Percentiles rank a stretch among this genome's conserved stretches.
These are phyloP conservation scores for Wickerhamomyces queroliae DNA, from an alignment of 805 yeast species.

Conservation along the genomic window DNA sequence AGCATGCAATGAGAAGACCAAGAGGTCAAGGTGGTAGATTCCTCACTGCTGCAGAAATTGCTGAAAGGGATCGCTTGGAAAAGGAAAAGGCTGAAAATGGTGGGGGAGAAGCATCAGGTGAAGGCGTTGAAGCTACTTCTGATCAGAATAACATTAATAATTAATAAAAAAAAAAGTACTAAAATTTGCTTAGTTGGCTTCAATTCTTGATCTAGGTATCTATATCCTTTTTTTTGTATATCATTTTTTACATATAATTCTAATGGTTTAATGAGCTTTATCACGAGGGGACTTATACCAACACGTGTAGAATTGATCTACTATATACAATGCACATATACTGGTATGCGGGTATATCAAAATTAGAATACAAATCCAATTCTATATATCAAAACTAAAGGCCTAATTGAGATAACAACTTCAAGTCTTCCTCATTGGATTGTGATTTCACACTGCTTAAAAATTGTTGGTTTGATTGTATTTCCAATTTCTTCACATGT, in stretches of 20 bases:
- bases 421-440: constrained; percentile 10
- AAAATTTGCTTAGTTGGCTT: no score
- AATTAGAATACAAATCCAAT: no score
- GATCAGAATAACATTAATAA: not conserved
- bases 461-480: constrained; percentile 13
- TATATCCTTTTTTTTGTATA: no score
- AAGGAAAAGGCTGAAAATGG: not conserved
- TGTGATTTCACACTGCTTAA: constrained; percentile 4
- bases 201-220: no score
- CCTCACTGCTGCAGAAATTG: constrained; percentile 84
- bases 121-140: not conserved
- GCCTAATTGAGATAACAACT: constrained; percentile 6
- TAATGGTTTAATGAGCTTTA: no score
- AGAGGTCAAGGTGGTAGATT: constrained; percentile 99
- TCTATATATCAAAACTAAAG: not conserved
- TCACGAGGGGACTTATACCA: no score
- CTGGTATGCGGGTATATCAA: no score
- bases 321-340: no score
- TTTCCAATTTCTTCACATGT: constrained; percentile 12
- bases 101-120: not conserved
- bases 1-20: constrained; percentile 98
- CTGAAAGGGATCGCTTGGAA: constrained; percentile 37
- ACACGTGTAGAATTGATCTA: no score
- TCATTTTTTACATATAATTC: no score
- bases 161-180: no score